phyloP scores from a whole-genome alignment of 2,329 filamentous ascomycete species.

The Pseudohalonectria lignicola region DNA sequence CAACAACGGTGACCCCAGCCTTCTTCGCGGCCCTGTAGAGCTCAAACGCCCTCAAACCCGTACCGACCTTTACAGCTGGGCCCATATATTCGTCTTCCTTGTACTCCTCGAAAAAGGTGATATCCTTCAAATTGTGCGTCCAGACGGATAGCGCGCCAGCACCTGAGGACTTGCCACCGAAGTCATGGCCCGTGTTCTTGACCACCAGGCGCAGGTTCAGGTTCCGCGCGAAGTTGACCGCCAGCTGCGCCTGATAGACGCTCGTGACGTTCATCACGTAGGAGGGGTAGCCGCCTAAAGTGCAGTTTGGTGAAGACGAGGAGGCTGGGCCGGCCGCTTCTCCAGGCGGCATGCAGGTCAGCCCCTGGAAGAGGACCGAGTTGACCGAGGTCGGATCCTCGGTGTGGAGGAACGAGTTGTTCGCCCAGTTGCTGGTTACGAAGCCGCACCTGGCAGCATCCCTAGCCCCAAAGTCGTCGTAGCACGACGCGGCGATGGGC shows the following conservation, averaged over 20 bases:
- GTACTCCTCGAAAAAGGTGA: conserved; percentile 35
- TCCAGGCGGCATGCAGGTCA: conserved; percentile 24
- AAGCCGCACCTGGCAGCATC: conserved; percentile 25
- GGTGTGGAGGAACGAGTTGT: conserved; percentile 13
- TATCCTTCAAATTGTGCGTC: conserved; percentile 16
- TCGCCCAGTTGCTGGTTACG: no score
- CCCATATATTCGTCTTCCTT: conserved; percentile 12
- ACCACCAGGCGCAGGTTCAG: conserved; percentile 36
- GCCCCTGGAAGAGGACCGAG: conserved; percentile 26
- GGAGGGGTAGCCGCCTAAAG: conserved; percentile 27
- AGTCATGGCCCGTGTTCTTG: conserved; percentile 43
- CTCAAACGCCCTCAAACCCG: conserved; percentile 38
- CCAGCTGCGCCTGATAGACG: conserved; percentile 32
- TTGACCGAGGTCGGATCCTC: conserved; percentile 27
- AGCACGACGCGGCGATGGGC: conserved; percentile 41
- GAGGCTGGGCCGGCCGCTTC: no score
- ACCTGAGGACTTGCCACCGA: conserved; percentile 25
- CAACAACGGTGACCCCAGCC: conserved; percentile 35
- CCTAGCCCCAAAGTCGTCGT: conserved; percentile 31
- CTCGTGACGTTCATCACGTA: conserved; percentile 29
- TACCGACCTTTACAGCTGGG: conserved; percentile 28
- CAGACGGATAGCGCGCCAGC: conserved; percentile 24
- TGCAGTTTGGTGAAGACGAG: conserved; percentile 20
- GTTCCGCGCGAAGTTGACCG: conserved; percentile 33
- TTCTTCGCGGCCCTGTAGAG: conserved; percentile 36